Evolutionary conservation across 352 stramenopile genomes (phyloP).

Genomic region (Pythium scleroteichum): DNA sequence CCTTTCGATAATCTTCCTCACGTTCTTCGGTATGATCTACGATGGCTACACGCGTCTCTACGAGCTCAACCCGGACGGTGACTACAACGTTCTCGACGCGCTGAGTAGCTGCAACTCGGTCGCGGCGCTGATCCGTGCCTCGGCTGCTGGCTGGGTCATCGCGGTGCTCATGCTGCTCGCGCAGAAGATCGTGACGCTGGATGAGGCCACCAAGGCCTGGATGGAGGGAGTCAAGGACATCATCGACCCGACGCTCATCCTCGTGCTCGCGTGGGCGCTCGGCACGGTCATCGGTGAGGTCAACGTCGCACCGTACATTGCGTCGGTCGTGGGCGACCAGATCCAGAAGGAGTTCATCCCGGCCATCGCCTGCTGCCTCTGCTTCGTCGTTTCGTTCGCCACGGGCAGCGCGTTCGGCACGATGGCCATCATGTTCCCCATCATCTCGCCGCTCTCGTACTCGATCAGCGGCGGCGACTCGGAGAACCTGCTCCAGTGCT

Average conservation of each 20-base stretch:
- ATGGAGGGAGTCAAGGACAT: constrained; percentile 92
- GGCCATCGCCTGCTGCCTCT: constrained; percentile 81
- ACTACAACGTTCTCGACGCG: constrained; percentile 64
- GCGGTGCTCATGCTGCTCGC: constrained; percentile 68
- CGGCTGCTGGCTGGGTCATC: constrained; percentile 73
- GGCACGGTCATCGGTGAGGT: constrained; percentile 84
- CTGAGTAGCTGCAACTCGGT: constrained; percentile 82
- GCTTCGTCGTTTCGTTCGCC: constrained; percentile 90
- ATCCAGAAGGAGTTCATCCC: constrained; percentile 81
- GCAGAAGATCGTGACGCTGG: constrained; percentile 85
- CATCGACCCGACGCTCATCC: constrained; percentile 88
- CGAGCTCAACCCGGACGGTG: constrained; percentile 40
- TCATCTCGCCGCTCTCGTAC: constrained; percentile 86
- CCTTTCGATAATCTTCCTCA: constrained; percentile 75
- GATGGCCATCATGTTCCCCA: constrained; percentile 93
- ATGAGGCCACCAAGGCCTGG: constrained; percentile 87
- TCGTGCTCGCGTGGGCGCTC: constrained; percentile 90
- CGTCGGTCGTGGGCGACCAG: constrained; percentile 69
- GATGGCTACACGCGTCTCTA: constrained; percentile 68
- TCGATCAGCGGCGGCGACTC: constrained; percentile 76
- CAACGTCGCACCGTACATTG: constrained; percentile 81
- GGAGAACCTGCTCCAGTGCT: constrained; percentile 85
- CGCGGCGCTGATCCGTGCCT: constrained; percentile 73
- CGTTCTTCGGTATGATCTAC: constrained; percentile 88
- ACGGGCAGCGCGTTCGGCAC: constrained; percentile 89